Percentiles rank a stretch among this genome's conserved stretches.
phyloP scores from a whole-genome alignment of 2,329 filamentous ascomycete genomes.

The Apiospora aurea region DNA sequence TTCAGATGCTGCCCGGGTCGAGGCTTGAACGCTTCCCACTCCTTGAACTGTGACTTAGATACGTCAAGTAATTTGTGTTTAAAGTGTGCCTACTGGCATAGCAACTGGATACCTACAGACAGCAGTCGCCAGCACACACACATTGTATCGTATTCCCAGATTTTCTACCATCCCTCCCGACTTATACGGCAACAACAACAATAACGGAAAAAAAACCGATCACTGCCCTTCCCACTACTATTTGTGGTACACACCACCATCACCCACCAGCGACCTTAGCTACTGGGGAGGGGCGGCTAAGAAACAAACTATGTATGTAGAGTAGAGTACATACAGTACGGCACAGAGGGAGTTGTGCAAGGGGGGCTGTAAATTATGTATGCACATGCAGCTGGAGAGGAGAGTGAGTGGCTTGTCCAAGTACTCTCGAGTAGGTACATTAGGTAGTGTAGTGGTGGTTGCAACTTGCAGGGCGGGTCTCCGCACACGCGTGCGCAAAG shows the following conservation, averaged over 20 bases:
- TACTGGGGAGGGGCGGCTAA: background rate
- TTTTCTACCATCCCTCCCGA: background rate
- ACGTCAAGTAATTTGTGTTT: background rate
- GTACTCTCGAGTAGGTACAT: too few species aligned
- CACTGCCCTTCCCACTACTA: slow-evolving; percentile 5
- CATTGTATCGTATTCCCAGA: slow-evolving; percentile 6
- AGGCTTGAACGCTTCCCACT: slow-evolving; percentile 10
- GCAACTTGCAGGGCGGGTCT: background rate
- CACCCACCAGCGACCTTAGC: too few species aligned
- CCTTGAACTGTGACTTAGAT: slow-evolving; percentile 1
- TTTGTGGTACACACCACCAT: slow-evolving; percentile 14
- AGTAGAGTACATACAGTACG: background rate
- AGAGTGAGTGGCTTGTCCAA: background rate
- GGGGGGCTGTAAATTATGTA: background rate
- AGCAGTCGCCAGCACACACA: slow-evolving; percentile 8
- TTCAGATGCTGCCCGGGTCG: slow-evolving; percentile 18
- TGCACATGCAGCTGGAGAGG: background rate
- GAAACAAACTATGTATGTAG: background rate
- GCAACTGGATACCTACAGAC: background rate
- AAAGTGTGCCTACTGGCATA: background rate
- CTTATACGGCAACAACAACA: background rate
- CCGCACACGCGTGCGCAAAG: slow-evolving; percentile 17
- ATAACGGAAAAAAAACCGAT: background rate
- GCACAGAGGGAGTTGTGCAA: background rate
- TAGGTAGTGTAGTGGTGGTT: background rate